Evolutionary conservation across 2,329 filamentous ascomycete genomes (phyloP), one percentile per base, ranked within the genome.

Genomic region (Rhinocladiella similis): DNA sequence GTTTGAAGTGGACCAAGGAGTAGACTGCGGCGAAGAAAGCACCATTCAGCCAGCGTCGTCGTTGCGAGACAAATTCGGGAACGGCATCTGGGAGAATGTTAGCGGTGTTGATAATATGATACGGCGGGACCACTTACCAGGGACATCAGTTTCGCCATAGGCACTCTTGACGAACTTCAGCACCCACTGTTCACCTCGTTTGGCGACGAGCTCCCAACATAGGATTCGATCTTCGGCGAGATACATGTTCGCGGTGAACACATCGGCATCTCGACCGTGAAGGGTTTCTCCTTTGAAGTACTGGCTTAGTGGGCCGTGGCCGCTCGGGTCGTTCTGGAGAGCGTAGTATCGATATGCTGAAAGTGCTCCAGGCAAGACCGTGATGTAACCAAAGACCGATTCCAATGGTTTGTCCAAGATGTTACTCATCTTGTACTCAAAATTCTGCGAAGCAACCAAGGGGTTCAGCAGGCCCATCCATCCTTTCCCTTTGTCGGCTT

Each of bases 371-470:
- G 94, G 95, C 63, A 99, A 77, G 65, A 99, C 94, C 5, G 93
- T 97, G 65, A 99, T 99, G 70, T 97, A 99, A 1, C 94, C 94
- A 71, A 99, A 99, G 0, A 96, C 93, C 0, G 91, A 96, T 72
- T 99, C 94, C 1, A 99, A 79, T 0, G 94, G 94, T 73, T 99
- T 99, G 72, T 99, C 94, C 22, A 99, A 80, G 67, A 99, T 99
- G 67, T 99, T 99, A 39, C 91, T 96, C 91, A 99, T 97, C 75
- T 99, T 99, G 80, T 99, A 99, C 77, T 99, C 94, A 65, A 99
- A 99, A 71, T 99, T 99, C 68, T 99, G 94, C 45, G 91, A 96
- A 0, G 94, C 94, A 14, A 99, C 93, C 5, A 99, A 80, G 0
- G 94, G 94, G 67, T 99, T 99, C 45, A 99, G 78, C 14, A 99